phyloP scores from a whole-genome alignment of 331 rosid genomes.

The Malus hybrid region DNA sequence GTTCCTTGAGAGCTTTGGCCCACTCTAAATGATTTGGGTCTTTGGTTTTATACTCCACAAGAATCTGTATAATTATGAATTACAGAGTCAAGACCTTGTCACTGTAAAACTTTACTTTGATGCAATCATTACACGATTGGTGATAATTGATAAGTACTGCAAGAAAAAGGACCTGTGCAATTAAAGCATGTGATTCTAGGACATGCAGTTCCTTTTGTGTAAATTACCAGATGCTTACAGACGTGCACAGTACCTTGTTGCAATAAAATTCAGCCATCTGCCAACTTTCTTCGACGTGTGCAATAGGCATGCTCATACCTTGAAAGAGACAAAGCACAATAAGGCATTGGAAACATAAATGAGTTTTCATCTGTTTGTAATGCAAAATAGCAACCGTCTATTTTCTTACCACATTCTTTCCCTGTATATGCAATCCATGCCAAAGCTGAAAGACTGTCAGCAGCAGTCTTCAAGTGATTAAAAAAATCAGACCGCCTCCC shows the following conservation, averaged over 20 bases:
- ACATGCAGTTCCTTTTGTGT: neutral
- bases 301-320: conserved; percentile 98
- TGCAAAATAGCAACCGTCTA: conserved; percentile 3
- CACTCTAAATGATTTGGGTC: conserved; percentile 93
- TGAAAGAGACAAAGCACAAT: conserved; percentile 14
- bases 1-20: conserved; percentile 92
- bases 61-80: conserved; percentile 50
- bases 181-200: neutral
- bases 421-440: conserved; percentile 92
- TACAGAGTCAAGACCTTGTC: conserved; percentile 5
- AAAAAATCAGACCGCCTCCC: conserved; percentile 84
- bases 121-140: neutral
- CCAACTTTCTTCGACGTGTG: conserved; percentile 99
- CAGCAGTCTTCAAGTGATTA: conserved; percentile 85
- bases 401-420: conserved; percentile 77
- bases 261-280: conserved; percentile 96
- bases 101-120: neutral
- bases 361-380: neutral
- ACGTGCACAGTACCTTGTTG: conserved; percentile 67
- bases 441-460: conserved; percentile 87
- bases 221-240: conserved; percentile 9
- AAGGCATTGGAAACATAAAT: conserved; percentile 6
- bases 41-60: conserved; percentile 77
- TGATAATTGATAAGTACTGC: neutral
- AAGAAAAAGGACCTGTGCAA: neutral